phyloP scores from a whole-genome alignment of 2,329 filamentous ascomycete genomes.

The Neonectria punicea region DNA sequence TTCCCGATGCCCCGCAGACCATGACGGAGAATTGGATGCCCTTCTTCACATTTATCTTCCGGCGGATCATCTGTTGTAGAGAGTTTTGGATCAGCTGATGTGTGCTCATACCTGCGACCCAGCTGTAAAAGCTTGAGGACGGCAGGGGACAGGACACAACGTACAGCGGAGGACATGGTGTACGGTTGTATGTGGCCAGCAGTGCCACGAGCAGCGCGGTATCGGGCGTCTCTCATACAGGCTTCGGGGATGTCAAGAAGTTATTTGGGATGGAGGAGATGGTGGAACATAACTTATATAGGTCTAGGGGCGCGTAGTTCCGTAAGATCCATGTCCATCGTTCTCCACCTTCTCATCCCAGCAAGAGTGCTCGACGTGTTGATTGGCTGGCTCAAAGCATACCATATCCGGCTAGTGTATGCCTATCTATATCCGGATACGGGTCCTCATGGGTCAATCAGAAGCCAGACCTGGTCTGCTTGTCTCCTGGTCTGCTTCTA shows the following conservation, averaged over 20 bases:
- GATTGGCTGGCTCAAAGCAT: not conserved
- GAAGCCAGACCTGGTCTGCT: too few relatives aligned
- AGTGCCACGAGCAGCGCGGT: not conserved
- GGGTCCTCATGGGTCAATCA: too few relatives aligned
- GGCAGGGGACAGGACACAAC: not conserved
- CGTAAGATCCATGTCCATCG: not conserved
- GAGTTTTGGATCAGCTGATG: not conserved
- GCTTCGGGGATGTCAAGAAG: not conserved
- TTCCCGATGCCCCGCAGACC: conserved; percentile 99
- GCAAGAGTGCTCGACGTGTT: not conserved
- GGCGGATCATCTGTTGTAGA: conserved; percentile 81
- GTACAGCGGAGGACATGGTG: not conserved
- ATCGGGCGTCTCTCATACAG: not conserved
- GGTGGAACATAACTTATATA: not conserved
- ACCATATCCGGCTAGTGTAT: not conserved
- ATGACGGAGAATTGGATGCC: conserved; percentile 99
- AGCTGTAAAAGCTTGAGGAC: too few relatives aligned
- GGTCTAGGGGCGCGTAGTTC: not conserved
- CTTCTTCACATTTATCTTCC: conserved; percentile 99
- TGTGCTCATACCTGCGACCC: too few relatives aligned
- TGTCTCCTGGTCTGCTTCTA: too few relatives aligned
- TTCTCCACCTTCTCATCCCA: not conserved
- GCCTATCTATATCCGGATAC: too few relatives aligned
- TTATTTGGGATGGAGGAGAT: not conserved
- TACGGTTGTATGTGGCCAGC: not conserved